A percentile compares a stretch with the other conserved stretches of the same genome.
Conservation (phyloP, 257 asterid species). For the Primulina tabacum region DNA sequence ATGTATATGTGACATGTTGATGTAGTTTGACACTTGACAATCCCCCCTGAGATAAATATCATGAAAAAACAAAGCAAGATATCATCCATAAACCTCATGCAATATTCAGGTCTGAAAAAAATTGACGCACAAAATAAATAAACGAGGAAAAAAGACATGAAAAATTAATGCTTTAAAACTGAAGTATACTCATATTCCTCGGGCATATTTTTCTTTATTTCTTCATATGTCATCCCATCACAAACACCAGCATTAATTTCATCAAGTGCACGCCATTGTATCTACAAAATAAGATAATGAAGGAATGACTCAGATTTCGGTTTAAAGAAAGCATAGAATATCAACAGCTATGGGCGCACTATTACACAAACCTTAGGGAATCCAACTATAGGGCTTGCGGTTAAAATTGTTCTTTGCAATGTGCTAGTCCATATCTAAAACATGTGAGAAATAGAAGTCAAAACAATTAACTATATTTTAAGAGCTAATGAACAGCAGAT, state of each 20-base stretch:
- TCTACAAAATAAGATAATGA: slow-evolving; percentile 43
- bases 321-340: slow-evolving; percentile 16
- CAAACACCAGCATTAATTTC: slow-evolving; percentile 96
- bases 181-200: slow-evolving; percentile 88
- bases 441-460: slow-evolving; percentile 29
- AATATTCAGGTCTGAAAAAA: slow-evolving; percentile 6
- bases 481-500: slow-evolving; percentile 14
- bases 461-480: slow-evolving; percentile 22
- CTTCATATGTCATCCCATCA: slow-evolving; percentile 99
- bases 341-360: slow-evolving; percentile 2
- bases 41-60: background rate
- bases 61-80: slow-evolving; percentile 3
- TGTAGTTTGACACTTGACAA: background rate
- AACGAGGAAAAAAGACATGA: background rate
- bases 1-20: slow-evolving; percentile 4
- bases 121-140: slow-evolving; percentile 3
- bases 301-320: slow-evolving; percentile 20
- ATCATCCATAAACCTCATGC: slow-evolving; percentile 5
- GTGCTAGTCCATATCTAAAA: slow-evolving; percentile 99
- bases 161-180: slow-evolving; percentile 19
- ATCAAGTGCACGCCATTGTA: slow-evolving; percentile 99
- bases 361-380: slow-evolving; percentile 78
- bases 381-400: slow-evolving; percentile 81
- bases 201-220: slow-evolving; percentile 95
- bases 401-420: slow-evolving; percentile 88